Evolutionary conservation across 2,329 filamentous ascomycete species (phyloP).

Genomic region (Claviceps paspali): DNA sequence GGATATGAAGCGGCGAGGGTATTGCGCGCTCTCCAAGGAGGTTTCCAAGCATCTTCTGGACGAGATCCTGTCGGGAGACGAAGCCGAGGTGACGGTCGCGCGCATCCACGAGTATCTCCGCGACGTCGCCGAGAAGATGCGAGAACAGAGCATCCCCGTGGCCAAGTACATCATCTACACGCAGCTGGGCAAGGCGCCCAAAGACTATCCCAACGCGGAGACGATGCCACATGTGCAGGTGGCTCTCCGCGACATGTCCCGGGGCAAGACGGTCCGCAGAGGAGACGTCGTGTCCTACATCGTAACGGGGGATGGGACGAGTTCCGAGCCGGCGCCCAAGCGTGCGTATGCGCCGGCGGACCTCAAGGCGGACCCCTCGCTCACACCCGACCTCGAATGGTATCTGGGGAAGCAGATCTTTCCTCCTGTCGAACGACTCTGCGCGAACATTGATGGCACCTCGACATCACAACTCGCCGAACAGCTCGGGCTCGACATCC

Average conservation of each 20-base stretch:
- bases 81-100: constrained; percentile 72
- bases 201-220: constrained; percentile 86
- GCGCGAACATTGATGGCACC: constrained; percentile 86
- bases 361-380: constrained; percentile 55
- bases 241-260: constrained; percentile 70
- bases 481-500: constrained; percentile 80
- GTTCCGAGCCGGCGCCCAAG: constrained; percentile 61
- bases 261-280: constrained; percentile 75
- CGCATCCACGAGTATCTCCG: constrained; percentile 89
- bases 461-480: constrained; percentile 82
- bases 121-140: constrained; percentile 75
- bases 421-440: constrained; percentile 92
- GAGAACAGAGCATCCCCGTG: constrained; percentile 55
- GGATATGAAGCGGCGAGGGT: constrained; percentile 95
- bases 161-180: constrained; percentile 97
- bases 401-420: constrained; percentile 98
- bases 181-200: constrained; percentile 85
- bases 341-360: constrained; percentile 81
- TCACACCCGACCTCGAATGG: constrained; percentile 89
- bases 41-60: constrained; percentile 82
- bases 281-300: constrained; percentile 96
- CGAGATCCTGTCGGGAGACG: constrained; percentile 86
- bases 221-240: constrained; percentile 97
- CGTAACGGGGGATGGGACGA: constrained; percentile 60
- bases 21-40: constrained; percentile 89